Evolutionary conservation across 2,329 filamentous ascomycete genomes (phyloP), one percentile per base, ranked within the genome.

Genomic region (Arthroderma sp.): DNA sequence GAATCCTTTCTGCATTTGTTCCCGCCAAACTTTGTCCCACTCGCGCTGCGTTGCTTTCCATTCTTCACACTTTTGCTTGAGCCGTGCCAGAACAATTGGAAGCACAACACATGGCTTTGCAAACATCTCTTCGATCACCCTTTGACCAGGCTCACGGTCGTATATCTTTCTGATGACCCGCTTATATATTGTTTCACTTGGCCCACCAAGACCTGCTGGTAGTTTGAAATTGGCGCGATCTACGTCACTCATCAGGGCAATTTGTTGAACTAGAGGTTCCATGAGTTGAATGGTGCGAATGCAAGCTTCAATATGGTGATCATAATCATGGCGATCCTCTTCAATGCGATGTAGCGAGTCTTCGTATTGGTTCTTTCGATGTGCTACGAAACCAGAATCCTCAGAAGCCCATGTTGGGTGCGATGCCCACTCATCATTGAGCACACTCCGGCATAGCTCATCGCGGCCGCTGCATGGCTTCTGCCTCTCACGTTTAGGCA

Each of bases 401-500:
- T 98, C 91, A 1, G 89, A 96, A 1, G 89, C 91, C 91, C 91
- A 98, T 0, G 91, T 98, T 3, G 91, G 91, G 66, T 98, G 91
- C 28, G 89, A 96, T 1, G 91, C 91, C 91, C 91, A 98, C 54
- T 95, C 86, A 55, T 98, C 91, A 53, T 98, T 98, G 44, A 98
- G 72, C 0, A 98, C 89, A 27, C 83, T 82, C 53, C 86, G 82
- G 66, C 91, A 98, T 54, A 98, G 80, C 62, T 94, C 87, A 58
- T 98, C 91, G 38, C 91, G 83, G 7, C 91, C 91, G 58, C 86
- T 91, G 68, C 91, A 98, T 1, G 83, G 78, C 68, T 94, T 93
- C 48, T 91, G 79, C 7, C 87, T 82, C 62, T 96, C 91, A 45
- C 87, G 74, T 66, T 89, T 91, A 1, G 91, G 91, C 6, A 98